A percentile compares a stretch with the other conserved stretches of the same genome.
phyloP scores from a whole-genome alignment of 1,284 basidiomycete genomes.

The Irpex sp. region DNA sequence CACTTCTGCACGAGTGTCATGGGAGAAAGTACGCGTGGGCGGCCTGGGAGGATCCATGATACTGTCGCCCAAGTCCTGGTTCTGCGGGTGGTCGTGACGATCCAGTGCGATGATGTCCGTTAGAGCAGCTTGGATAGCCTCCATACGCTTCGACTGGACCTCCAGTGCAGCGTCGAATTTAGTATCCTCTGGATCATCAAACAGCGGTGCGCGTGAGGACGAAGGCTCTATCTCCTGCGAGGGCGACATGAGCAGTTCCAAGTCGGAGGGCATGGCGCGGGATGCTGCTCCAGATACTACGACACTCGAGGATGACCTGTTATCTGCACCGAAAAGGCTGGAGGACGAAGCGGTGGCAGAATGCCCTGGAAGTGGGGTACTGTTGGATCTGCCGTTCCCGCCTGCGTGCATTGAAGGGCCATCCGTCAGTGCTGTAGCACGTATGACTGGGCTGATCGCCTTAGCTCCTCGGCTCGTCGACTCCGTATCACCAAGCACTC shows the following conservation, averaged over 20 bases:
- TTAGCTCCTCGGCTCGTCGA: conserved; percentile 13
- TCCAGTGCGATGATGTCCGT: conserved; percentile 91
- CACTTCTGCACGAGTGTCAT: conserved; percentile 30
- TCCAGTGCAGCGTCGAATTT: conserved; percentile 59
- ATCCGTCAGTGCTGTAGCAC: neutral
- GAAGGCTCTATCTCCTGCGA: conserved; percentile 40
- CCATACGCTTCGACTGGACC: conserved; percentile 64
- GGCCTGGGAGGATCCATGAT: conserved; percentile 6
- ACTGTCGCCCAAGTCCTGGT: conserved; percentile 15
- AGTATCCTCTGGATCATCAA: conserved; percentile 65
- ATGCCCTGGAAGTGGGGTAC: conserved; percentile 9
- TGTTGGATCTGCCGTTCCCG: neutral
- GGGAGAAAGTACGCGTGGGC: conserved; percentile 15
- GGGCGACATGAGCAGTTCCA: conserved; percentile 76
- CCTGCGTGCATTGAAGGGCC: neutral
- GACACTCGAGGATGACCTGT: conserved; percentile 28
- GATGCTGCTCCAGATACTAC: conserved; percentile 18
- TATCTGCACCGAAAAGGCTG: neutral
- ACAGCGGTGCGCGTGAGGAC: conserved; percentile 67
- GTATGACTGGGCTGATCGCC: conserved; percentile 3
- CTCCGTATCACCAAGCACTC: conserved; percentile 74
- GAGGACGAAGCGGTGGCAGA: neutral
- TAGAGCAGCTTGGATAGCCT: conserved; percentile 89
- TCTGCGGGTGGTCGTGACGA: conserved; percentile 34
- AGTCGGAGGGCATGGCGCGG: conserved; percentile 45